Base-by-base conservation (phyloP, 177 flowering plant species). In the Tripterygium wilfordii region DNA sequence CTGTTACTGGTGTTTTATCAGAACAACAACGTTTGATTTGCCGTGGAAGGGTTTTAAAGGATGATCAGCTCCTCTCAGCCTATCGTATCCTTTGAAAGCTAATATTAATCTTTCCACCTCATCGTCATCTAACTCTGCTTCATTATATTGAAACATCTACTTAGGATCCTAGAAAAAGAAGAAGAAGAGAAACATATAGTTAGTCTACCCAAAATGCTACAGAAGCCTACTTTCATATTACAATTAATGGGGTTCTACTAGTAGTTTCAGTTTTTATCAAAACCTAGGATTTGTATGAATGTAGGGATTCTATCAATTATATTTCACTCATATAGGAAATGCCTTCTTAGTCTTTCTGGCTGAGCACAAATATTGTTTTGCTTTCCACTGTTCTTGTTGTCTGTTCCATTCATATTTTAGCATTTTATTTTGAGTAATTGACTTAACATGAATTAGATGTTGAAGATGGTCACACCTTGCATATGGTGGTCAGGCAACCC, bases 401-500 rank as follows among this genome's bases (percentile, higher is more conserved):
- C 15, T 27, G 28, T 43, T 33, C 24, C n/a, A n/a, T n/a, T n/a
- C 12, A 14, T 29, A 16, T 31, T 10, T n/a, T 10, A 19, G 38
- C 16, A 15, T 12, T 6, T 7, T 6, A 30, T 43, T 42, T 23
- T 17, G 17, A 8, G 20, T 45, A 25, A 12, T 2, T 27, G 49
- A 3, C 76, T 71, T 69, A 63, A 66, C 50, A 22, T 33, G 23
- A 30, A 43, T 52, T 63, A 91, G 98, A 88, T 63, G 98, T 91
- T 51, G 98, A 91, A 71, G 96, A 91, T 73, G 98, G 98, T 36
- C 98, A 91, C 60, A 91, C 98, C 40, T 63, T 91, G 70, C 98
- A 91, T 71, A 38, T 91, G 65, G 98, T 91, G 51, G 95, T 78
- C 39, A 72, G 98, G 62, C 84, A 87, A 44, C 95, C 97, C 13